These are phyloP conservation scores for Shiraia bambusicola DNA, from an alignment of 2,329 filamentous ascomycete genomes.

Conservation along the genomic window DNA sequence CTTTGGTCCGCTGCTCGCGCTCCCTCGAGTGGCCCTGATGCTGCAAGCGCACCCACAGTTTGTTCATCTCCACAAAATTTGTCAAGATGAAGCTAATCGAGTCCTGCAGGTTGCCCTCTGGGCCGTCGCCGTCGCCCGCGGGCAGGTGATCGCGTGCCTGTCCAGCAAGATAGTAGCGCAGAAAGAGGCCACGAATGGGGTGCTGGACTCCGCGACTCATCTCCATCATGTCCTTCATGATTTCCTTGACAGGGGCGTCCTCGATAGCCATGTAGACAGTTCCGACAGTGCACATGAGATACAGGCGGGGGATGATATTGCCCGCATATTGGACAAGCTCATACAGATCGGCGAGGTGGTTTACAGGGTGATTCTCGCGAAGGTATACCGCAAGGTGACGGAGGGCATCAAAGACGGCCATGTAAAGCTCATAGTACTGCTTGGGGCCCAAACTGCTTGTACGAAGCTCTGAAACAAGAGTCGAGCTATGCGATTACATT, in stretches of 20 bases:
- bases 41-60: slow-evolving; percentile 95
- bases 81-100: slow-evolving; percentile 98
- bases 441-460: slow-evolving; percentile 97
- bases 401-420: slow-evolving; percentile 97
- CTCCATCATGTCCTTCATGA: slow-evolving; percentile 99
- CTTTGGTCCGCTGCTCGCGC: slow-evolving; percentile 87
- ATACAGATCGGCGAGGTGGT: slow-evolving; percentile 96
- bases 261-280: slow-evolving; percentile 99
- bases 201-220: slow-evolving; percentile 99
- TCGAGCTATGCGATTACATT: slow-evolving; percentile 65
- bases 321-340: slow-evolving; percentile 97
- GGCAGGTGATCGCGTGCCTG: slow-evolving; percentile 91
- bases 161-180: slow-evolving; percentile 93
- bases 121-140: slow-evolving; percentile 78
- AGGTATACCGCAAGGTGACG: slow-evolving; percentile 95
- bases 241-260: slow-evolving; percentile 97
- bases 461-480: slow-evolving; percentile 94
- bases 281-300: slow-evolving; percentile 98
- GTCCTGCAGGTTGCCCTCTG: slow-evolving; percentile 93
- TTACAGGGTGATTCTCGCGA: slow-evolving; percentile 94
- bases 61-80: slow-evolving; percentile 99
- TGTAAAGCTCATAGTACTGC: slow-evolving; percentile 99
- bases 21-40: slow-evolving; percentile 97
- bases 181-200: slow-evolving; percentile 89
- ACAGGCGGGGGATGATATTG: slow-evolving; percentile 93